phyloP scores from a whole-genome alignment of 306 rosid genomes.

The Hylodesmum podocarpum region DNA sequence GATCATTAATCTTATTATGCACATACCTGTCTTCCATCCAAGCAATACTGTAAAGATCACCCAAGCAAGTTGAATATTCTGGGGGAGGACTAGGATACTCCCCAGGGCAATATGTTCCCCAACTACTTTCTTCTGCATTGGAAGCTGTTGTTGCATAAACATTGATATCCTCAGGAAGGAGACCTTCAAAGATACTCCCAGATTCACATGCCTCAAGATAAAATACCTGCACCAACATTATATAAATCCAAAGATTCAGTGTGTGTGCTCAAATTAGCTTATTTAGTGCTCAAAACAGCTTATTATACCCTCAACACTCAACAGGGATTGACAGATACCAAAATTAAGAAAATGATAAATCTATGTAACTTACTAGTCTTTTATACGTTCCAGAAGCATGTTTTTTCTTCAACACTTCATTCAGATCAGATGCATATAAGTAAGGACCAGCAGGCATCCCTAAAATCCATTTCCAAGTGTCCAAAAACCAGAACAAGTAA shows the following conservation, averaged over 20 bases:
- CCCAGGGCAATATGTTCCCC: constrained; percentile 99
- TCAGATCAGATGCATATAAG: constrained; percentile 69
- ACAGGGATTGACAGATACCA: background rate
- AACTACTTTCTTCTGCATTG: constrained; percentile 93
- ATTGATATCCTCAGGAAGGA: constrained; percentile 82
- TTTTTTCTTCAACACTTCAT: constrained; percentile 78
- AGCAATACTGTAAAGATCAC: constrained; percentile 91
- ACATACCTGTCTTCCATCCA: constrained; percentile 99
- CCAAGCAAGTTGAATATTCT: constrained; percentile 91
- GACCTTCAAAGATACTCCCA: constrained; percentile 97
- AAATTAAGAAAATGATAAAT: background rate
- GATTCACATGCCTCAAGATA: constrained; percentile 99
- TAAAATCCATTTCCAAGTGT: constrained; percentile 46
- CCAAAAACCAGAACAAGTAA: background rate
- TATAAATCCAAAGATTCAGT: constrained; percentile 17
- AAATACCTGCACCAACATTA: constrained; percentile 64
- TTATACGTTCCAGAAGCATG: constrained; percentile 83
- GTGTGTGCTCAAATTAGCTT: background rate
- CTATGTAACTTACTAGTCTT: constrained; percentile 58
- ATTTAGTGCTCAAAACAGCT: constrained; percentile 7
- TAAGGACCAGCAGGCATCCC: constrained; percentile 89
- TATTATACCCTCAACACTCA: background rate
- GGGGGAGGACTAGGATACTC: constrained; percentile 90
- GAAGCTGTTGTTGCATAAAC: constrained; percentile 93
- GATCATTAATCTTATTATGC: constrained; percentile 16